These are phyloP conservation scores for Cryptosporidium ryanae DNA, from an alignment of 169 alveolate species.

Conservation along the genomic window DNA sequence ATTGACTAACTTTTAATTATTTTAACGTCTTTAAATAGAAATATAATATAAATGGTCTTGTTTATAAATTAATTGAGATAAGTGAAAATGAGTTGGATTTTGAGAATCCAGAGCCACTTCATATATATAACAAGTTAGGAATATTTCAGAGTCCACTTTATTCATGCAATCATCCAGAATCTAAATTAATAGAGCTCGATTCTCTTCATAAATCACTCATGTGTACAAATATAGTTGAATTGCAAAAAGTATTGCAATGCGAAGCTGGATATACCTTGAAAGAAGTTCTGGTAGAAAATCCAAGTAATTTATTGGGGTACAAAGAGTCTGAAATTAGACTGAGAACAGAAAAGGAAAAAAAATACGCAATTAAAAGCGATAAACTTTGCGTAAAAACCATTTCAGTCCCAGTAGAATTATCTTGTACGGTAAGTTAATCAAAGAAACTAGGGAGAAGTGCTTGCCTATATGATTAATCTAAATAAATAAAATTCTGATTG, in stretches of 20 bases:
- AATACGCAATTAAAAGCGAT: constrained; percentile 61
- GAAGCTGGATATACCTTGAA: constrained; percentile 35
- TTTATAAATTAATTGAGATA: not conserved
- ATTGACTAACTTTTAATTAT: no score
- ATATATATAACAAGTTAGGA: constrained; percentile 21
- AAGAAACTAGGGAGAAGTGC: not conserved
- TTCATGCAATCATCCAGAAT: constrained; percentile 39
- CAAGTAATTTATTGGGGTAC: constrained; percentile 44
- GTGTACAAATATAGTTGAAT: constrained; percentile 6
- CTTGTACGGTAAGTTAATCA: constrained; percentile 28
- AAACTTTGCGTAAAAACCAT: constrained; percentile 46
- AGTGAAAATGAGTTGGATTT: not conserved
- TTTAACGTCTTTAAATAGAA: not conserved
- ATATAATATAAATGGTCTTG: not conserved
- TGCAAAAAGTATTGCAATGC: constrained; percentile 44
- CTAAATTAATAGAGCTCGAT: constrained; percentile 35
- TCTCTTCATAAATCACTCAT: constrained; percentile 14
- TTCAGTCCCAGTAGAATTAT: constrained; percentile 11
- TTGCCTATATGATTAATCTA: not conserved
- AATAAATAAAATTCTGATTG: no score
- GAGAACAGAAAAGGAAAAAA: constrained; percentile 30
- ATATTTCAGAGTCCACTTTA: constrained; percentile 34
- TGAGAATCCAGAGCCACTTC: not conserved
- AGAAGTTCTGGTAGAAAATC: constrained; percentile 56
- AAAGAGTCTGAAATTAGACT: constrained; percentile 34